Conservation (phyloP, 2,329 filamentous ascomycete genomes). For the Lecanicillium sp. region DNA sequence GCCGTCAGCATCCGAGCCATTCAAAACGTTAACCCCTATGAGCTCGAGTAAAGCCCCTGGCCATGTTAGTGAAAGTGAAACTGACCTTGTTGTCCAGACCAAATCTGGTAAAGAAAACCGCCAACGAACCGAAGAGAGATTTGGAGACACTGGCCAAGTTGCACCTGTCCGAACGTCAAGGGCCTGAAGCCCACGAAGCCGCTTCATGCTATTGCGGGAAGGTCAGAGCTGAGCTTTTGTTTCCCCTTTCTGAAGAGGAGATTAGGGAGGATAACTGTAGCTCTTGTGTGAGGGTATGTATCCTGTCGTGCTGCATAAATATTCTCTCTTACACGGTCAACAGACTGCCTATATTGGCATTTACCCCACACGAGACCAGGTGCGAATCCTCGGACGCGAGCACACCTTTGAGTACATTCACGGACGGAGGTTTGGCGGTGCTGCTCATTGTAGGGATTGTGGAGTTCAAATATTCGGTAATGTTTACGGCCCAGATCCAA, state of each 20-base stretch:
- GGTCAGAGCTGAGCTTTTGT: slow-evolving; percentile 13
- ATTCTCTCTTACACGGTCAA: neutral
- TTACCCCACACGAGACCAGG: neutral
- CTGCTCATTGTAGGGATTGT: slow-evolving; percentile 21
- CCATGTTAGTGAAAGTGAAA: no score
- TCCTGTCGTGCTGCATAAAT: no score
- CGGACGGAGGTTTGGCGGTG: neutral
- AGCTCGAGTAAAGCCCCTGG: slow-evolving; percentile 16
- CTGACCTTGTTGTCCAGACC: neutral
- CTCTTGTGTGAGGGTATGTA: no score
- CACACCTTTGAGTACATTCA: neutral
- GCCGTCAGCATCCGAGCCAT: slow-evolving; percentile 18
- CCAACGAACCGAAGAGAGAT: neutral
- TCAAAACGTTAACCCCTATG: slow-evolving; percentile 15
- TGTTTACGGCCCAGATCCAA: neutral
- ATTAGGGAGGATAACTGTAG: no score
- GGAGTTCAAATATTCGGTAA: neutral
- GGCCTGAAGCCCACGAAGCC: neutral
- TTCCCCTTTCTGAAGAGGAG: slow-evolving; percentile 28
- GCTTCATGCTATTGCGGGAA: slow-evolving; percentile 20
- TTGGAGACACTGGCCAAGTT: neutral
- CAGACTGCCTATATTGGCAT: neutral
- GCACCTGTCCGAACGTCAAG: neutral
- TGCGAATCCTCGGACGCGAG: neutral
- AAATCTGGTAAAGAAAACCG: neutral